Evolutionary conservation across 768 basidiomycete genomes (phyloP).

Genomic region (Calocybe cyanea): DNA sequence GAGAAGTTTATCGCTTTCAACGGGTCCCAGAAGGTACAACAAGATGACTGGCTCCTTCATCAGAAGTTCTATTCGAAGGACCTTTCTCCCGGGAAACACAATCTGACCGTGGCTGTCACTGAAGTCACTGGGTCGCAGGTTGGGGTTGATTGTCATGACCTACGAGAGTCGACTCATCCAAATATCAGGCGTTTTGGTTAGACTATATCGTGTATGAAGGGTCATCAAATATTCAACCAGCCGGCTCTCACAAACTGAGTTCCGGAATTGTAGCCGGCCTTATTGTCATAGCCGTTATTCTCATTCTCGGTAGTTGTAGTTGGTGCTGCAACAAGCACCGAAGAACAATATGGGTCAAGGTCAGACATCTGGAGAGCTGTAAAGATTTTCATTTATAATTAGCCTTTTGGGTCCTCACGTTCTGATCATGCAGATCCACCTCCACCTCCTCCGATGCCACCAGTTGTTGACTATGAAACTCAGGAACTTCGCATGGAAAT

Average conservation of each 20-base stretch:
- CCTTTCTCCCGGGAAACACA: conserved; percentile 5
- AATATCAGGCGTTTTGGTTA: not conserved
- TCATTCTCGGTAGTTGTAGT: too few species aligned
- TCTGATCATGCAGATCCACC: not conserved
- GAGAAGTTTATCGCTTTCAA: not conserved
- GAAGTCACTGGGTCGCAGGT: conserved; percentile 8
- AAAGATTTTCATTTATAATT: too few species aligned
- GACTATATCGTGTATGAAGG: not conserved
- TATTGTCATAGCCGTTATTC: too few species aligned
- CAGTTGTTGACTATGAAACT: not conserved
- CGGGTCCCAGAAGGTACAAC: not conserved
- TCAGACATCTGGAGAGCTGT: too few species aligned
- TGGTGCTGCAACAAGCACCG: too few species aligned
- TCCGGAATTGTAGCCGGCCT: too few species aligned
- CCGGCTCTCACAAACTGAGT: too few species aligned
- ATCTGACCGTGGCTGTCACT: conserved; percentile 4
- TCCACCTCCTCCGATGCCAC: not conserved
- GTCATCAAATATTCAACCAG: too few species aligned
- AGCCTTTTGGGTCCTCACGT: not conserved
- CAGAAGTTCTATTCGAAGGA: conserved; percentile 6
- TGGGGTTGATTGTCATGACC: not conserved
- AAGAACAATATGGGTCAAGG: too few species aligned
- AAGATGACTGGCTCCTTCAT: conserved; percentile 1
- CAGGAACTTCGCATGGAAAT: not conserved
- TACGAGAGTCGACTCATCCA: not conserved